Conservation (phyloP, 1,284 basidiomycete genomes). For the Malassezia equina region DNA sequence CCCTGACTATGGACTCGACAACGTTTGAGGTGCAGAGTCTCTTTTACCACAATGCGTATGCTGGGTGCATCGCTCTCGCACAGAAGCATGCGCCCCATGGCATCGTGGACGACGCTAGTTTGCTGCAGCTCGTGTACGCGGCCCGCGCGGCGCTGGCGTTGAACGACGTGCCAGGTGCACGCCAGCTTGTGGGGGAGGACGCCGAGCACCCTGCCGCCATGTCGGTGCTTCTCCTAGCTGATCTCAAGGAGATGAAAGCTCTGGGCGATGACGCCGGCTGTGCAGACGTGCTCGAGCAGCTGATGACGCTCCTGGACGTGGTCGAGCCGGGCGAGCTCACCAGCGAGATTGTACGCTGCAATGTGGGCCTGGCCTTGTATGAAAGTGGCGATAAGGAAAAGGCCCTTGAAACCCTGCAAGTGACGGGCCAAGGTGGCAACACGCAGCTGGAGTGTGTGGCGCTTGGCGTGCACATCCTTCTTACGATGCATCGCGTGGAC, state of each 20-base stretch:
- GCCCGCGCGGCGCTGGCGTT: conserved; percentile 39
- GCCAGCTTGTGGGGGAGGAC: conserved; percentile 24
- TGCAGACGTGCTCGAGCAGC: conserved; percentile 25
- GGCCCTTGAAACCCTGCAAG: conserved; percentile 35
- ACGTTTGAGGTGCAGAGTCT: conserved; percentile 39
- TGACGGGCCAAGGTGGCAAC: conserved; percentile 21
- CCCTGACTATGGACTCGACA: conserved; percentile 21
- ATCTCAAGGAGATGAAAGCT: conserved; percentile 26
- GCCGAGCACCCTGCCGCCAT: conserved; percentile 15
- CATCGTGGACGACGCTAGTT: conserved; percentile 19
- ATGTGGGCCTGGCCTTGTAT: conserved; percentile 27
- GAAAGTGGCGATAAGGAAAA: conserved; percentile 32
- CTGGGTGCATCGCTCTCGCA: conserved; percentile 34
- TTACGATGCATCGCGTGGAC: conserved; percentile 40
- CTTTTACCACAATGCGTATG: conserved; percentile 44
- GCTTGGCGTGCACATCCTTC: conserved; percentile 42
- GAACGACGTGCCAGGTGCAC: conserved; percentile 25
- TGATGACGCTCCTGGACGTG: conserved; percentile 38
- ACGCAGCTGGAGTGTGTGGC: conserved; percentile 41
- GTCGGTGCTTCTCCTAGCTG: conserved; percentile 31
- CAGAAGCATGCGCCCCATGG: conserved; percentile 12
- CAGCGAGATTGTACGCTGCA: conserved; percentile 27
- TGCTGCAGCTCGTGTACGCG: conserved; percentile 33
- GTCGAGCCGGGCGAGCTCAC: conserved; percentile 31
- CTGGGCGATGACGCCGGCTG: conserved; percentile 14